Evolutionary conservation across 2,329 filamentous ascomycete genomes (phyloP).

Genomic region (Monosporascus cannonballus): DNA sequence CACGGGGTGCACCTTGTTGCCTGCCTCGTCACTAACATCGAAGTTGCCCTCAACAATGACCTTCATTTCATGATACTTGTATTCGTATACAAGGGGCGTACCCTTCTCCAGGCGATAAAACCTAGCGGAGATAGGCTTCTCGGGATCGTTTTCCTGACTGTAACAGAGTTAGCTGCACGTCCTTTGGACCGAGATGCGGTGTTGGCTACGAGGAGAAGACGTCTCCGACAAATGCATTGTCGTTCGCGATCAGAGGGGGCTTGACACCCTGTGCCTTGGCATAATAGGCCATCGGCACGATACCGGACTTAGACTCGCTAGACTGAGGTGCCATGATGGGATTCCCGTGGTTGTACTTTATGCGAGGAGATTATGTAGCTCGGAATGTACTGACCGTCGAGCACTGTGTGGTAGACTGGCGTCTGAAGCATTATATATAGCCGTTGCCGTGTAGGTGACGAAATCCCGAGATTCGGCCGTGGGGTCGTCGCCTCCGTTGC

Average conservation of each 20-base stretch:
- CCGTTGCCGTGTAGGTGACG: not conserved
- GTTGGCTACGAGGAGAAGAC: constrained; percentile 43
- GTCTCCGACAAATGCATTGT: constrained; percentile 59
- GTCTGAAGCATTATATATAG: not conserved
- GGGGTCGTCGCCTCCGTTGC: not conserved
- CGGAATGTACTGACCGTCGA: not conserved
- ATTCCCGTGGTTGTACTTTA: no score
- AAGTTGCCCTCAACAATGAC: constrained; percentile 64
- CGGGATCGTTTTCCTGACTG: constrained; percentile 45
- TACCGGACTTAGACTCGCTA: constrained; percentile 1
- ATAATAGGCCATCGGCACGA: constrained; percentile 34
- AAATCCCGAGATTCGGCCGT: not conserved
- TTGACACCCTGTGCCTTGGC: constrained; percentile 55
- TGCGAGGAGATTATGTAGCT: not conserved
- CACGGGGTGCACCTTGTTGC: constrained; percentile 50
- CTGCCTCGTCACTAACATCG: constrained; percentile 57
- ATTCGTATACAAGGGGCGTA: constrained; percentile 60
- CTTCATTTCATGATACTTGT: constrained; percentile 63
- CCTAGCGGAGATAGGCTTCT: constrained; percentile 56
- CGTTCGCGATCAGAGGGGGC: constrained; percentile 59
- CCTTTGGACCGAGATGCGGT: not conserved
- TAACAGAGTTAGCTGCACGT: not conserved
- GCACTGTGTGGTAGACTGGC: not conserved
- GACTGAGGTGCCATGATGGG: no score
- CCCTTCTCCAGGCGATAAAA: constrained; percentile 65